A percentile compares a stretch with the other conserved stretches of the same genome.
These are phyloP conservation scores for Solanum ossicruentum DNA, from an alignment of 257 asterid genomes.

Conservation along the genomic window DNA sequence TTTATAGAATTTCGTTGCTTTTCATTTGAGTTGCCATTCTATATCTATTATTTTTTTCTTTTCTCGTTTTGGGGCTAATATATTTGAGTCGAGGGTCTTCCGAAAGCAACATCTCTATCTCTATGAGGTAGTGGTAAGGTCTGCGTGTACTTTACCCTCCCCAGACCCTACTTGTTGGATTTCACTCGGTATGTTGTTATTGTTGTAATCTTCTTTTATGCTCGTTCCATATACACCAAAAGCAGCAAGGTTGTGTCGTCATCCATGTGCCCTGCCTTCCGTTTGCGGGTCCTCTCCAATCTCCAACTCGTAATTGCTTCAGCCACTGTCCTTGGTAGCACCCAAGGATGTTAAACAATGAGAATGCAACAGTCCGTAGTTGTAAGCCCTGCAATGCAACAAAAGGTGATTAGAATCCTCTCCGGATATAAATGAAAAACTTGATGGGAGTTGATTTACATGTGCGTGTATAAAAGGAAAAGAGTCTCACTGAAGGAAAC, in stretches of 20 bases:
- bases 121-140: too few relatives aligned
- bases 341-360: not conserved
- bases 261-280: not conserved
- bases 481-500: not conserved
- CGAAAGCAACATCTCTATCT: too few relatives aligned
- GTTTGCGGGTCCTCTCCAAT: not conserved
- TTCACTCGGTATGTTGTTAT: too few relatives aligned
- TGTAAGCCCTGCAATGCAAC: not conserved
- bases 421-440: not conserved
- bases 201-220: not conserved
- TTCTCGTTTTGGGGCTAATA: too few relatives aligned
- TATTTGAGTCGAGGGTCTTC: too few relatives aligned
- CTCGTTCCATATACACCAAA: not conserved
- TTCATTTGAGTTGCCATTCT: too few relatives aligned
- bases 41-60: too few relatives aligned
- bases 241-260: not conserved
- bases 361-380: not conserved
- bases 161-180: too few relatives aligned
- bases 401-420: not conserved
- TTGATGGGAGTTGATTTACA: not conserved
- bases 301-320: not conserved
- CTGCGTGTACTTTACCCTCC: too few relatives aligned
- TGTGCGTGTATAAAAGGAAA: not conserved
- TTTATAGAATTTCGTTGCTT: too few relatives aligned
- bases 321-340: not conserved